Percentiles rank a stretch among this genome's conserved stretches.
phyloP scores from a whole-genome alignment of 495 filamentous ascomycete species.

The Penicillium roqueforti region DNA sequence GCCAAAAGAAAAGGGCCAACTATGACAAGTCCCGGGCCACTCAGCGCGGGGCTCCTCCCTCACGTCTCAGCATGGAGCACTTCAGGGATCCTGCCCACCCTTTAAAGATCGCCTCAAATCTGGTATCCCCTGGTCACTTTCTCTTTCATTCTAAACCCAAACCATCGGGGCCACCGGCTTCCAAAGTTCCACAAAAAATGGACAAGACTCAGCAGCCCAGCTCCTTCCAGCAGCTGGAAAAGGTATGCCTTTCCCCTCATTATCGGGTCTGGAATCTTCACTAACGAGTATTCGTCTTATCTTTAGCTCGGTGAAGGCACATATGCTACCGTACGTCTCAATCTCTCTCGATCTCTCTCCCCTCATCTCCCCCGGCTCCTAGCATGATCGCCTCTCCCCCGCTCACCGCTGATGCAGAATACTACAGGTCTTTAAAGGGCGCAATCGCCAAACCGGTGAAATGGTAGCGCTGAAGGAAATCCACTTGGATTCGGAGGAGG shows the following conservation, averaged over 20 bases:
- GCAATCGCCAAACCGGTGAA: slow-evolving; percentile 93
- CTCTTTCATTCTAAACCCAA: slow-evolving; percentile 25
- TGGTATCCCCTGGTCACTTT: slow-evolving; percentile 41
- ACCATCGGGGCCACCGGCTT: slow-evolving; percentile 12
- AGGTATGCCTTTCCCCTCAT: slow-evolving; percentile 39
- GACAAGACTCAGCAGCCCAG: slow-evolving; percentile 86
- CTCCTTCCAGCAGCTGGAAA: slow-evolving; percentile 98
- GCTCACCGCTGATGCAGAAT: slow-evolving; percentile 19
- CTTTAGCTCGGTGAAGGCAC: slow-evolving; percentile 87
- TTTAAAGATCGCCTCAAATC: slow-evolving; percentile 31
- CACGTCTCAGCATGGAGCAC: slow-evolving; percentile 26
- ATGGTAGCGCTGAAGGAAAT: slow-evolving; percentile 98
- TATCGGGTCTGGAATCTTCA: slow-evolving; percentile 1
- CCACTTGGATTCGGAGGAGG: slow-evolving; percentile 97
- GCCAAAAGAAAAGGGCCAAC: slow-evolving; percentile 1
- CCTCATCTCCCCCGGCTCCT: not conserved
- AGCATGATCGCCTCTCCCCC: not conserved
- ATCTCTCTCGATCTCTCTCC: not conserved
- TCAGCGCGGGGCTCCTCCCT: slow-evolving; percentile 27
- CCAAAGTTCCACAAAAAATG: slow-evolving; percentile 49
- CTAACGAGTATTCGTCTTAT: slow-evolving; percentile 14
- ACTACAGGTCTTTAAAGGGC: slow-evolving; percentile 90
- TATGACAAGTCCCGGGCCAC: slow-evolving; percentile 18
- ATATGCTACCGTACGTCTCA: slow-evolving; percentile 83
- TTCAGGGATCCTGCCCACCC: slow-evolving; percentile 22